Base-by-base conservation (phyloP, 306 rosid genomes). In the Pueraria montana region DNA sequence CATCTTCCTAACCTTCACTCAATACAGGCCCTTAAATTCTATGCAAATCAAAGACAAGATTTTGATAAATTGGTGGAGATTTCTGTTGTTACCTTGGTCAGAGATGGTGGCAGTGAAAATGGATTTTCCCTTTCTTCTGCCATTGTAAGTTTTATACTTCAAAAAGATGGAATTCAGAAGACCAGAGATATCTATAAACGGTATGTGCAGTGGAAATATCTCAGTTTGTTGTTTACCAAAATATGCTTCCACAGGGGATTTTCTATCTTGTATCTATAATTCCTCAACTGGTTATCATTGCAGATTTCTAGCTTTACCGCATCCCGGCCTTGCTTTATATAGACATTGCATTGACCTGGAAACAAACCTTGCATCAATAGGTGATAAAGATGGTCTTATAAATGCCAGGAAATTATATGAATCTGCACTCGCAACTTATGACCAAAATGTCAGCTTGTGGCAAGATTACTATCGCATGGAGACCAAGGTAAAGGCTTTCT, bases 281-380 rank as follows among this genome's bases (percentile, higher is more conserved):
- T 70, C 45, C 3, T 67, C 21, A 12, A 52, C 32, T 36, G 78
- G 24, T 79, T 88, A 62, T 72, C 61, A 77, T 80, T 89, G 83
- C 98, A 96, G 99, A 74, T 96, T 83, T 88, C 86, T 87, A 45
- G 91, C 91, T 81, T 83, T 93, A 72, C 97, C 98, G 23, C 98
- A 71, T 86, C 96, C 99, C 0, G 96, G 99, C 80, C 92, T 93
- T 81, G 94, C 85, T 52, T 40, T 89, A 74, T 91, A 86, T 83
- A 89, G 74, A 64, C 86, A 85, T 16, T 93, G 98, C 89, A 92
- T 92, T 68, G 94, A 91, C 77, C 79, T 96, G 84, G 98, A 96
- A 90, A 82, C 90, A 79, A 91, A 90, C 75, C 85, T 92, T 79
- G 91, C 99, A 49, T 89, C 89, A 45, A 63, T 48, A 17, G 94